Conservation (phyloP, 2,329 filamentous ascomycete genomes). For the Exophiala calicioides region DNA sequence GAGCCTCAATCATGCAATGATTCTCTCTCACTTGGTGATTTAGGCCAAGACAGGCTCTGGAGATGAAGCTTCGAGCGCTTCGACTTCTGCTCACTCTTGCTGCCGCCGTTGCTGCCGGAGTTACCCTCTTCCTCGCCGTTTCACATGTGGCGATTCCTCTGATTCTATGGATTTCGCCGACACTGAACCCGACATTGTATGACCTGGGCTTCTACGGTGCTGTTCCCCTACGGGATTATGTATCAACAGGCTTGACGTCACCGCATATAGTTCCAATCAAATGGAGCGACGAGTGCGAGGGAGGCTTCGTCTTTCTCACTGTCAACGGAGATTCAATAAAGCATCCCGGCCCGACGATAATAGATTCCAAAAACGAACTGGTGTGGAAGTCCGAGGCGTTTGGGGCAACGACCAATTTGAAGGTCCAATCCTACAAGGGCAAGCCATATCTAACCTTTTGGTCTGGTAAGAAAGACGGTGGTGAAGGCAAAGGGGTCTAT, state of each 20-base stretch:
- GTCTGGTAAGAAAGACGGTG: constrained; percentile 48
- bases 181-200: constrained; percentile 18
- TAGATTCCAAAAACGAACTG: constrained; percentile 47
- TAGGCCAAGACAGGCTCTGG: neutral
- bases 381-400: constrained; percentile 46
- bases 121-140: constrained; percentile 9
- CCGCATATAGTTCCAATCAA: constrained; percentile 32
- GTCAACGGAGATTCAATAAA: constrained; percentile 39
- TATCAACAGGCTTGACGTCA: constrained; percentile 17
- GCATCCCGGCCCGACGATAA: constrained; percentile 45
- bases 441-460: constrained; percentile 51
- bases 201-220: constrained; percentile 24
- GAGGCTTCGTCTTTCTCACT: constrained; percentile 45
- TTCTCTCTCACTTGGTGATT: neutral
- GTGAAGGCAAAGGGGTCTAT: constrained; percentile 50
- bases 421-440: constrained; percentile 47
- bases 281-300: constrained; percentile 39
- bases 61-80: constrained; percentile 10
- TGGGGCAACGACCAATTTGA: constrained; percentile 47
- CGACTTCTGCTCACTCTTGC: constrained; percentile 5
- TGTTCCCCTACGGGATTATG: constrained; percentile 15
- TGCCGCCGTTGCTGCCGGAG: neutral
- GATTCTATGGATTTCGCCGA: constrained; percentile 16
- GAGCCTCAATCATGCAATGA: neutral
- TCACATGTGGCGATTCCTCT: constrained; percentile 14